Conservation (phyloP, 805 yeast genomes). For the Groenewaldozyma tartarivorans region DNA sequence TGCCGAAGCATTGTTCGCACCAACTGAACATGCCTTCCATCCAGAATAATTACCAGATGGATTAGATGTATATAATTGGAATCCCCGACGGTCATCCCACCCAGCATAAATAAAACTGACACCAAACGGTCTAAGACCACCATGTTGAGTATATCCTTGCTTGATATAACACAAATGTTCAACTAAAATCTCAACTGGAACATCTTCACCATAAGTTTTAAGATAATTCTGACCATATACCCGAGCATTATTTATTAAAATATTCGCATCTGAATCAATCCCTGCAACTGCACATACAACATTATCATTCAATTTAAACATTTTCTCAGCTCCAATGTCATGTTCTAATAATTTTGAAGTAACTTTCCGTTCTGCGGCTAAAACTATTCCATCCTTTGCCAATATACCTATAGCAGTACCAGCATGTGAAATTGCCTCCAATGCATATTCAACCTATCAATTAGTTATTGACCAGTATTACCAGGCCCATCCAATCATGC, state of each 20-base stretch:
- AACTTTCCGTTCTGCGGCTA: conserved; percentile 95
- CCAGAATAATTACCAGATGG: conserved; percentile 98
- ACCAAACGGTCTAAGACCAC: conserved; percentile 97
- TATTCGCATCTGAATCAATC: conserved; percentile 93
- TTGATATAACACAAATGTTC: conserved; percentile 84
- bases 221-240: conserved; percentile 74
- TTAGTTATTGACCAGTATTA: background rate
- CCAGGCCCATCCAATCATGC: conserved; percentile 12
- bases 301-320: conserved; percentile 74
- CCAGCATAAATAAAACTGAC: conserved; percentile 96
- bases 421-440: conserved; percentile 80
- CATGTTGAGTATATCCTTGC: conserved; percentile 98
- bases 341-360: conserved; percentile 88
- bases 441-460: conserved; percentile 76
- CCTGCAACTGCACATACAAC: conserved; percentile 91
- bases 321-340: conserved; percentile 87
- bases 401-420: conserved; percentile 76
- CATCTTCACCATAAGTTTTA: conserved; percentile 80
- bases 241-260: conserved; percentile 81
- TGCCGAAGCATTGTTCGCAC: conserved; percentile 93
- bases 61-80: conserved; percentile 88
- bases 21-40: conserved; percentile 96
- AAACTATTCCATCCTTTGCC: conserved; percentile 77
- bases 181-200: conserved; percentile 88
- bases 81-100: conserved; percentile 78